Base-by-base conservation (phyloP, 2,329 filamentous ascomycete species). In the Talaromyces rugulosus region DNA sequence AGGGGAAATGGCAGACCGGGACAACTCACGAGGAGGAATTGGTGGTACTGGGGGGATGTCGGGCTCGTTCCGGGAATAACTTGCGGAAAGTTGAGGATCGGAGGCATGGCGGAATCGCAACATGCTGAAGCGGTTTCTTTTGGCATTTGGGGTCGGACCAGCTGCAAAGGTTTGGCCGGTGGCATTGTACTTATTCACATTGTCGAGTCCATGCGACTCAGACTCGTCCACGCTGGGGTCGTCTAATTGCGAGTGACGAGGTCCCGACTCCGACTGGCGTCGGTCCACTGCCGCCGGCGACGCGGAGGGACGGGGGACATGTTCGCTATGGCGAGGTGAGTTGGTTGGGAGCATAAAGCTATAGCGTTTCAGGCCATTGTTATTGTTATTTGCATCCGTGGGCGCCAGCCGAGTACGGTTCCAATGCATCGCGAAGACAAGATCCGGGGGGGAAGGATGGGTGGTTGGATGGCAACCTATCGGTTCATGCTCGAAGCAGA, bases 51-150 rank as follows among this genome's bases (percentile, higher is more conserved):
- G 74, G 27, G 77, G 74, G 28, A 71, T 67, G 66, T 85, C 87
- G 81, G 83, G 77, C 78, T 84, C 72, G 80, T 87, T 71, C 85
- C 81, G 68, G 82, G 87, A 69, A 73, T 89, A 92, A 58, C 89
- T 89, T 73, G 87, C 81, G 11, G 91, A 92, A 64, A 98, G 79
- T 75, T 97, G 92, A 57, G 92, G 90, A 78, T 98, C 94, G 8
- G 93, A 97, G 64, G 92, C 93, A 83, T 96, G 93, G 70, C 92
- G 90, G 74, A 95, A 92, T 71, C 89, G 88, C 78, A 96, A 81
- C 75, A 96, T 75, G 70, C 83, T 87, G 74, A 88, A 87, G 61
- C 85, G 80, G 67, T 83, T 77, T 52, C 74, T 71, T 62, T 30
- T 72, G 66, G 47, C 56, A 44, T 31, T 56, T 28, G 55, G 36